Evolutionary conservation across 2,329 filamentous ascomycete genomes (phyloP), one percentile per base, ranked within the genome.

Genomic region (Achaetomium macrosporum): DNA sequence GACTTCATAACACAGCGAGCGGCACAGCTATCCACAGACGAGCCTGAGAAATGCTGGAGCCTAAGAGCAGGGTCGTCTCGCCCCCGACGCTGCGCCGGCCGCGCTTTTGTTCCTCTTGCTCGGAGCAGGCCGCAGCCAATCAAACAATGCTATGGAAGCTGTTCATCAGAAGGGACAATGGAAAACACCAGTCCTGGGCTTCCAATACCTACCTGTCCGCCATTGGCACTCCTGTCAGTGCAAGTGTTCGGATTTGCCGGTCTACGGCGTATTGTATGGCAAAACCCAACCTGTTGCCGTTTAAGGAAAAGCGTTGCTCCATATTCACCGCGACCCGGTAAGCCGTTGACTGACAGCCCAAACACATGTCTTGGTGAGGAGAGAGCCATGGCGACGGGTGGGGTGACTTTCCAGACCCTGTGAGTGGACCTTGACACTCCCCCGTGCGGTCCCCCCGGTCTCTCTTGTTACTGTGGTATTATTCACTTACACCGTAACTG

Each of bases 21-120:
- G 59, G 61, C 59, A 56, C 61, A 63, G 59, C 53, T 57, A 31
- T 45, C 50, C 56, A 56, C 51, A 54, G 37, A 48, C 46, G 45
- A 56, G 50, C 30, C 16, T 44, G 51, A 58, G 50, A 57, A 63
- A 61, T 57, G 59, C 55, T 63, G 61, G 47, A 60, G 61, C 61
- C 61, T 63, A 58, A 50, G 50, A 43, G 40, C 54, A 57, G 53
- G 53, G 43, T 47, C 54, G 56, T 57, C 59, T 60, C 51, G 55
- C 49, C 50, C 58, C 58, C 52, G 57, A 57, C 56, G 55, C 60
- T 51, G 50, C 47, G 39, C 51, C 51, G 48, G 45, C 53, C 47
- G 48, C 50, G 50, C 50, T 47, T 39, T 46, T 56, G 41, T 47
- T 55, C 43, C 46, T 57, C 16, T 33, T 47, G 29, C 44, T 56